Evolutionary conservation across 163 green algal genomes (phyloP).

Genomic region (Chlorella variabilis): DNA sequence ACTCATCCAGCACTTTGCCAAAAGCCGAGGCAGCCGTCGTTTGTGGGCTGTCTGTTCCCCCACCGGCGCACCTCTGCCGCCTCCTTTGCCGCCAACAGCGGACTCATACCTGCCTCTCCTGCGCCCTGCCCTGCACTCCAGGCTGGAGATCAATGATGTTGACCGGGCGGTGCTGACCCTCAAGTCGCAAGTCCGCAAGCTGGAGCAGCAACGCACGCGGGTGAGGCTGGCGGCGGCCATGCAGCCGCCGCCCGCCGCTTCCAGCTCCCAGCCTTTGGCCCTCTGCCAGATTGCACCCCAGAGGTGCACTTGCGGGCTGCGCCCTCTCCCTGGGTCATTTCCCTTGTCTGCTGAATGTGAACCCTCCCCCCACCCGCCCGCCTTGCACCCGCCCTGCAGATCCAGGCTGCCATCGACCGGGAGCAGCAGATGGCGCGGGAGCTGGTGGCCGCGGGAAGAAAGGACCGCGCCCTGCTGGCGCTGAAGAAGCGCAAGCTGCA

Average conservation of each 20-base stretch:
- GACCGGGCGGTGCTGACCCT: conserved; percentile 86
- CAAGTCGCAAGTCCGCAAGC: conserved; percentile 86
- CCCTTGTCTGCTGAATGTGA: background rate
- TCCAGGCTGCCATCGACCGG: conserved; percentile 71
- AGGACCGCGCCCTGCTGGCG: conserved; percentile 80
- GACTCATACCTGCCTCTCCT: background rate
- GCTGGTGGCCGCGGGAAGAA: conserved; percentile 66
- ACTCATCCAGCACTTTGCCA: too few species aligned
- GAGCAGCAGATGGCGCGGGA: conserved; percentile 71
- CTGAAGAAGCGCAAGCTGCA: conserved; percentile 86
- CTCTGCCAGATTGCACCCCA: too few species aligned
- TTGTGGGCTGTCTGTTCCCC: background rate
- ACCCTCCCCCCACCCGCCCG: background rate
- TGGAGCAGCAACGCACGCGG: conserved; percentile 83
- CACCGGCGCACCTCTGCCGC: background rate
- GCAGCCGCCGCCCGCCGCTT: background rate
- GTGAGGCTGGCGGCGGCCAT: conserved; percentile 47
- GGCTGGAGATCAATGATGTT: conserved; percentile 76
- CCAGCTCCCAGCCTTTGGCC: too few species aligned
- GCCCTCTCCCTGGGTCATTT: background rate
- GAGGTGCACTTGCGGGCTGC: background rate
- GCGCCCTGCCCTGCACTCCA: background rate
- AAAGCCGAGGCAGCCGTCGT: background rate
- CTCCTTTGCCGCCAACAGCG: background rate
- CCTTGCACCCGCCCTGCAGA: conserved; percentile 56